A percentile compares a stretch with the other conserved stretches of the same genome.
Evolutionary conservation across 2,329 filamentous ascomycete species (phyloP).

Genomic region (Venturia pyrina): DNA sequence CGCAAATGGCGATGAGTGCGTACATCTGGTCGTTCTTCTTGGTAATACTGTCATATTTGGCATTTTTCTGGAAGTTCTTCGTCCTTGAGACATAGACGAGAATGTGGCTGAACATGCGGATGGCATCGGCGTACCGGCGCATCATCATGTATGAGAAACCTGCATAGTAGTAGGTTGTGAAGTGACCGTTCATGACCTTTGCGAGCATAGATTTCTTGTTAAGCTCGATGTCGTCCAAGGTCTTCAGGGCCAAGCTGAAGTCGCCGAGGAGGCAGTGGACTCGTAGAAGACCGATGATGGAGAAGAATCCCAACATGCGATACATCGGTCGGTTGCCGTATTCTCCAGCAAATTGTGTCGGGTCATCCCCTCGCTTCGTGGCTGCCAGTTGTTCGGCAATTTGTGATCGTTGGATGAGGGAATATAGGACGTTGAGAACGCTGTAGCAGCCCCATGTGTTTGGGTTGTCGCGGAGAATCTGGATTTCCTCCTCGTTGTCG

Average conservation of each 20-base stretch:
- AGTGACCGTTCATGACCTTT: constrained; percentile 97
- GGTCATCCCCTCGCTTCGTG: constrained; percentile 89
- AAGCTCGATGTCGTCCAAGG: constrained; percentile 96
- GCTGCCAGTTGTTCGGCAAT: constrained; percentile 95
- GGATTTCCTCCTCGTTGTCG: constrained; percentile 85
- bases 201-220: constrained; percentile 99
- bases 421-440: constrained; percentile 98
- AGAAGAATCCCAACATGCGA: constrained; percentile 98
- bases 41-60: constrained; percentile 94
- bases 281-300: constrained; percentile 90
- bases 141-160: constrained; percentile 99
- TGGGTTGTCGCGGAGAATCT: constrained; percentile 86
- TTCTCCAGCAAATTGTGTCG: constrained; percentile 78
- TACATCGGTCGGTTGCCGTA: constrained; percentile 93
- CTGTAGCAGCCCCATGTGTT: constrained; percentile 99
- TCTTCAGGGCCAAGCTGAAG: constrained; percentile 97
- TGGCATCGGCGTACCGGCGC: constrained; percentile 97
- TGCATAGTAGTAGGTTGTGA: constrained; percentile 99
- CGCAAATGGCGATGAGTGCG: constrained; percentile 95
- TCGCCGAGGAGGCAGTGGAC: constrained; percentile 95
- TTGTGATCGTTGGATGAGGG: constrained; percentile 93
- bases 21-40: constrained; percentile 99
- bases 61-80: constrained; percentile 99
- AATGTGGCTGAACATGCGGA: constrained; percentile 99
- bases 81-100: constrained; percentile 96